phyloP scores from a whole-genome alignment of 1,284 basidiomycete genomes.

The Apiotrichum sp. region DNA sequence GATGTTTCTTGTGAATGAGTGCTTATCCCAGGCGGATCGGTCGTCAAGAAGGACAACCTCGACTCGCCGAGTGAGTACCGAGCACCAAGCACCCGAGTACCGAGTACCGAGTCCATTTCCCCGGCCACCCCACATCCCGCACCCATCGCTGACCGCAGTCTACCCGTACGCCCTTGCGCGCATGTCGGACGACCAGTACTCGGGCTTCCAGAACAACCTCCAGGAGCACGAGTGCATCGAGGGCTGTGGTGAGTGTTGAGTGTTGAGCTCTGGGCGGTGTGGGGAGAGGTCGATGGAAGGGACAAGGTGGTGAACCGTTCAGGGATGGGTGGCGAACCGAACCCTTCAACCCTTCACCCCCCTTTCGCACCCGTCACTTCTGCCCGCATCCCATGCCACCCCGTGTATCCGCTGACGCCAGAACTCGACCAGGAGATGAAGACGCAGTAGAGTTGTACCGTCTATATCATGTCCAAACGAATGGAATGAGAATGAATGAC shows the following conservation, averaged over 20 bases:
- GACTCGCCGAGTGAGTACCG: constrained; percentile 34
- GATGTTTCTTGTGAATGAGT: too few relatives aligned
- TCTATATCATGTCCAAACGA: neutral
- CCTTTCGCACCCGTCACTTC: too few relatives aligned
- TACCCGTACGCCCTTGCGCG: constrained; percentile 33
- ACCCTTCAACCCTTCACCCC: too few relatives aligned
- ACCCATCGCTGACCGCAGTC: constrained; percentile 21
- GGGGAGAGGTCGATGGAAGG: too few relatives aligned
- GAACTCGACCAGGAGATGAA: constrained; percentile 23
- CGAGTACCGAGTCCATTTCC: too few relatives aligned
- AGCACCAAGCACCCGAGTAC: too few relatives aligned
- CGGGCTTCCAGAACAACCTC: constrained; percentile 21
- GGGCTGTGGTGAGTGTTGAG: constrained; percentile 25
- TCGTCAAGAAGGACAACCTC: constrained; percentile 32
- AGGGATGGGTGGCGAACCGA: too few relatives aligned
- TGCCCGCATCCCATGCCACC: neutral
- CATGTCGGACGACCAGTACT: constrained; percentile 26
- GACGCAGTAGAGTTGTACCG: constrained; percentile 2
- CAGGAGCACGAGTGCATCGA: constrained; percentile 29
- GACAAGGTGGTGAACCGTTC: too few relatives aligned
- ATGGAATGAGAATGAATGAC: neutral
- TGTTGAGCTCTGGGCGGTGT: too few relatives aligned
- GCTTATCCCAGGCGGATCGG: constrained; percentile 20
- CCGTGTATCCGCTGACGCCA: constrained; percentile 6
- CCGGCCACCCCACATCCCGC: neutral